A percentile compares a stretch with the other conserved stretches of the same genome.
Evolutionary conservation across 495 filamentous ascomycete species (phyloP).

Genomic region (Hypoxylon rickii): DNA sequence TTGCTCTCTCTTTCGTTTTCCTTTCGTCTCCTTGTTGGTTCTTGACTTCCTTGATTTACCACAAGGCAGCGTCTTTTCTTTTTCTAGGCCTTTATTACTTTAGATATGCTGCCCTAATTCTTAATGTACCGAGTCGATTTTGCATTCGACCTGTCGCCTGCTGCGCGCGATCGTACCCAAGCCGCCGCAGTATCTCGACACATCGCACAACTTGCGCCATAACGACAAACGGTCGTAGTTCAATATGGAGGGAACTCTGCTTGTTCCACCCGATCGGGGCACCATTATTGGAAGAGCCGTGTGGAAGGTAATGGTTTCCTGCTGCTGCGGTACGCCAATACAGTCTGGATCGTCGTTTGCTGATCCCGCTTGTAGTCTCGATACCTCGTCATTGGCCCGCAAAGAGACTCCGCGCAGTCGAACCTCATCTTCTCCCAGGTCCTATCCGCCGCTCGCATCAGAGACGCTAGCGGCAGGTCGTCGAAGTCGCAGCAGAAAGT

Average conservation of each 20-base stretch:
- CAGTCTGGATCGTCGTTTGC: not conserved
- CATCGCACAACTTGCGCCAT: constrained; percentile 21
- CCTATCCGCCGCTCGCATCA: constrained; percentile 36
- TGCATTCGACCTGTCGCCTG: constrained; percentile 25
- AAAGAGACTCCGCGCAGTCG: constrained; percentile 22
- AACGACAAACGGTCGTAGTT: constrained; percentile 27
- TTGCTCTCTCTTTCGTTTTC: constrained; percentile 11
- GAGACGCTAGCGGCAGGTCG: constrained; percentile 33
- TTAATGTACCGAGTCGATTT: constrained; percentile 30
- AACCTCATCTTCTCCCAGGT: constrained; percentile 35
- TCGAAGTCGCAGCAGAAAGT: constrained; percentile 34
- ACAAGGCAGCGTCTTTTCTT: constrained; percentile 24
- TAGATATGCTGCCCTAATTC: constrained; percentile 30
- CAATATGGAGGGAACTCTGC: constrained; percentile 60
- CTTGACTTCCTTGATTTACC: constrained; percentile 15
- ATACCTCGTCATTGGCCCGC: constrained; percentile 50
- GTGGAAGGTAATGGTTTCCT: constrained; percentile 56
- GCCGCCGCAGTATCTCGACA: constrained; percentile 14
- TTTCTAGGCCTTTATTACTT: constrained; percentile 5
- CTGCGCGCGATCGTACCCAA: constrained; percentile 29
- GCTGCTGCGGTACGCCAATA: constrained; percentile 3
- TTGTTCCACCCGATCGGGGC: constrained; percentile 59
- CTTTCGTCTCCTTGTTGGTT: constrained; percentile 9
- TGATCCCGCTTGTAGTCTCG: constrained; percentile 43
- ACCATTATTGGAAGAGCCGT: constrained; percentile 59